Base-by-base conservation (phyloP, 345 rosid genomes). In the Populus euphratica region DNA sequence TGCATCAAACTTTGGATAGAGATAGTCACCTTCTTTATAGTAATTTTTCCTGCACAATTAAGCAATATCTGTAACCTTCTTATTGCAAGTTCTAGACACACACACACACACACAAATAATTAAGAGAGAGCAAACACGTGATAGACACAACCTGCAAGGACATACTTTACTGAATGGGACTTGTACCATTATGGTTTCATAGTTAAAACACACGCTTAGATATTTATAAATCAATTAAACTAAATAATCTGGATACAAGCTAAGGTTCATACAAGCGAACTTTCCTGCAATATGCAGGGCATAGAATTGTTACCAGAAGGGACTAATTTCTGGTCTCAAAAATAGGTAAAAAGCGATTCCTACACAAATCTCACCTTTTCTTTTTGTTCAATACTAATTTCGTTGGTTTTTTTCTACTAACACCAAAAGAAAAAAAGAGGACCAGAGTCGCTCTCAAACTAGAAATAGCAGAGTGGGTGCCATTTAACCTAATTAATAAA, bases 21-120 rank as follows among this genome's bases (percentile, higher is more conserved):
- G 74, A 86, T 87, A 81, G 80, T 91, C 91, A 75, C 99, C 97
- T 87, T 93, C 99, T 89, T 91, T 91, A 80, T 86, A 96, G 87
- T 96, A 96, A 80, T 92, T 90, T 85, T 85, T 88, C 91, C 99
- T 95, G 97, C 76, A 85, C 68, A 76, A 83, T 74, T 52, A 36
- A 77, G 65, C 43, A 54, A 49, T 64, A 52, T 25, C 38, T 44
- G 52, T 86, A 38, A 70, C 74, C 77, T 29, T 56, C 21, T 70
- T 69, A 21, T 11, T 9, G 31, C n/a, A 73, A 59, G 49, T 36
- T 61, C 67, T 59, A 17, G 12, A 41, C 44, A 41, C 44, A 41
- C 44, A 39, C 43, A 41, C 44, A 39, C 43, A 9, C 8, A 6
- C 43, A 10, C 47, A 31, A 1, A 44, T 12, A 3, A 25, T 12